Conservation (phyloP, 2,329 filamentous ascomycete genomes). For the Ophiostoma sp. region DNA sequence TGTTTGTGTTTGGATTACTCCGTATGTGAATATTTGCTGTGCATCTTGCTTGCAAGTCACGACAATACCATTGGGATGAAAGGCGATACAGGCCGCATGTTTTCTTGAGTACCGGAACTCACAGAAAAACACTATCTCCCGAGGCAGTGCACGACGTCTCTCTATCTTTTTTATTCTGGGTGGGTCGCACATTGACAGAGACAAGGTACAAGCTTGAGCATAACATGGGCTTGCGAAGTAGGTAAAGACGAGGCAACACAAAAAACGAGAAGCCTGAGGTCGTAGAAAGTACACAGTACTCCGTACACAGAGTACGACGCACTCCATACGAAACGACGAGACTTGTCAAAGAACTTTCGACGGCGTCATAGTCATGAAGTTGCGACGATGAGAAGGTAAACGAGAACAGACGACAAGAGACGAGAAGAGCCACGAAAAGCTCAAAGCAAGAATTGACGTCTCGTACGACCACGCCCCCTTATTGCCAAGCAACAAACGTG, state of each 20-base stretch:
- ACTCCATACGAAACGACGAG: background rate
- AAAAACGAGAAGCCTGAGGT: background rate
- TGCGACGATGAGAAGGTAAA: background rate
- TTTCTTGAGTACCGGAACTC: too few species aligned
- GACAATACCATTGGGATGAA: background rate
- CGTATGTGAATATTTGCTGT: background rate
- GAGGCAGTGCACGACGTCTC: background rate
- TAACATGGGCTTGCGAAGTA: background rate
- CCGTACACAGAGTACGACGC: background rate
- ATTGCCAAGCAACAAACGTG: constrained; percentile 7
- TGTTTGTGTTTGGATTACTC: too few species aligned
- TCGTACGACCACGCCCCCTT: background rate
- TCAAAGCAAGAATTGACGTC: background rate
- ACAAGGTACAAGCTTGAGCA: background rate
- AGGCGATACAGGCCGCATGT: background rate
- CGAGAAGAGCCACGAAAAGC: background rate
- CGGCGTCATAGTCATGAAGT: background rate
- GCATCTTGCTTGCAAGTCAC: background rate
- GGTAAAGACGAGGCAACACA: background rate
- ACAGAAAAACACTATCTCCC: background rate
- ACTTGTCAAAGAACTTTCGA: background rate
- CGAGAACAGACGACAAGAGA: background rate
- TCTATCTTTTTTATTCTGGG: background rate
- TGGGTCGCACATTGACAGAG: background rate
- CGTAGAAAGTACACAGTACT: background rate